A percentile compares a stretch with the other conserved stretches of the same genome.
Evolutionary conservation across 495 filamentous ascomycete genomes (phyloP).

Genomic region (Chaetomium cochliodes): DNA sequence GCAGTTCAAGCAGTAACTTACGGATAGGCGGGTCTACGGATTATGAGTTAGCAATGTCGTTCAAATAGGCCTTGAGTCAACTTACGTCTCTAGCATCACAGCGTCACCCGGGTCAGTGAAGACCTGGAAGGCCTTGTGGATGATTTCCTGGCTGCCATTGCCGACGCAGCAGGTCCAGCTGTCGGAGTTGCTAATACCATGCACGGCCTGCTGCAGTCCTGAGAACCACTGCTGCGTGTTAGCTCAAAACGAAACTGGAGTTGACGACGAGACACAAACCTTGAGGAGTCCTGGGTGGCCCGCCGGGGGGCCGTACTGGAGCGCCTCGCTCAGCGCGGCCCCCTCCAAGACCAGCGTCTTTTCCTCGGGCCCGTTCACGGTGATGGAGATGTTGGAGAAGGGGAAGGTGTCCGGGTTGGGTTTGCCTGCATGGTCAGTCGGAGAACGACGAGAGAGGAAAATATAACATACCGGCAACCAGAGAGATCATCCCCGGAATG

Average conservation of each 20-base stretch:
- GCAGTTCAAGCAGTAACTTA: background rate
- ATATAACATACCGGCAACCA: constrained; percentile 14
- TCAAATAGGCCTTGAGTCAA: background rate
- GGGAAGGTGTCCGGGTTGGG: constrained; percentile 20
- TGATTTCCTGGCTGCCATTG: constrained; percentile 22
- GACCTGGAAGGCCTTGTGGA: constrained; percentile 24
- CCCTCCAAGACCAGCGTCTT: constrained; percentile 14
- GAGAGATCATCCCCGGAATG: constrained; percentile 23
- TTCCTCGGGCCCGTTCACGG: constrained; percentile 12
- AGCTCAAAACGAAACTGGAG: background rate
- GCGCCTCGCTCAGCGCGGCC: constrained; percentile 6
- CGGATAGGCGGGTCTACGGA: constrained; percentile 11
- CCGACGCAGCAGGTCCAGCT: constrained; percentile 18
- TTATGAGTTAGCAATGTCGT: background rate
- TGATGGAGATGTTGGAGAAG: constrained; percentile 20
- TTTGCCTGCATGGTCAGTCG: constrained; percentile 4
- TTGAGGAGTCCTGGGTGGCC: constrained; percentile 11
- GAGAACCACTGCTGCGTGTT: constrained; percentile 10
- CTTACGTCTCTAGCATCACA: constrained; percentile 21
- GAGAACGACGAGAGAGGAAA: background rate
- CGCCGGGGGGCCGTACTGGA: constrained; percentile 17
- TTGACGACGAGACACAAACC: background rate
- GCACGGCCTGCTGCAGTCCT: constrained; percentile 14
- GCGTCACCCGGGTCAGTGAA: constrained; percentile 21
- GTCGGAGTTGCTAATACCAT: background rate